Percentiles rank a stretch among this genome's conserved stretches.
phyloP scores from a whole-genome alignment of 305 asterid genomes.

The Solanum chacoense region DNA sequence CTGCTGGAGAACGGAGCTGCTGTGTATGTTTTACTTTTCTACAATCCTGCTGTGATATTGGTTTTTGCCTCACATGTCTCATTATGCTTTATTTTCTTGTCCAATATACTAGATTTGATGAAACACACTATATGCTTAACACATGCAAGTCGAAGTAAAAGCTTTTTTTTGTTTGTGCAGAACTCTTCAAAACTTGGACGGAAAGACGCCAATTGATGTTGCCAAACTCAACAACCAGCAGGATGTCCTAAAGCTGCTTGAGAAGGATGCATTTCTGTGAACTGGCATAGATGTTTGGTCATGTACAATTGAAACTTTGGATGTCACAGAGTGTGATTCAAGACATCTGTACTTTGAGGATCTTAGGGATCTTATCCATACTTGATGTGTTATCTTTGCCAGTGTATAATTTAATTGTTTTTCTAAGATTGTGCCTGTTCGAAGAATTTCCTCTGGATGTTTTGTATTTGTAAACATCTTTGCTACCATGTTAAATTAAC shows the following conservation, averaged over 20 bases:
- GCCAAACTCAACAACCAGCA: slow-evolving; percentile 85
- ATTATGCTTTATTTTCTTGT: not conserved
- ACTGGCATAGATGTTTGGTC: not conserved
- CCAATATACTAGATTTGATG: not conserved
- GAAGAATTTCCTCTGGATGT: not conserved
- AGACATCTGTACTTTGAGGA: slow-evolving; percentile 8
- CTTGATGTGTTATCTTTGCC: slow-evolving; percentile 19
- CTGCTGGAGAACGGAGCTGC: slow-evolving; percentile 91
- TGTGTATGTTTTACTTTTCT: slow-evolving; percentile 50
- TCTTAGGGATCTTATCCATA: slow-evolving; percentile 8
- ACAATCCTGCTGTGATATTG: not conserved
- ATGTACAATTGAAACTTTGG: slow-evolving; percentile 12
- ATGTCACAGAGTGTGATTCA: slow-evolving; percentile 16
- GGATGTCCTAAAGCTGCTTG: slow-evolving; percentile 80
- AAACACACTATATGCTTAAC: not conserved
- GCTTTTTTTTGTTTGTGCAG: slow-evolving; percentile 24
- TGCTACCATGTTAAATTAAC: not conserved
- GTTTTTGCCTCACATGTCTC: not conserved
- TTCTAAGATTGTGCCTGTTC: not conserved
- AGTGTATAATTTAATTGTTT: slow-evolving; percentile 20
- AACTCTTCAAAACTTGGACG: slow-evolving; percentile 94
- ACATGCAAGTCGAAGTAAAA: not conserved
- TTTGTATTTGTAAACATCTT: slow-evolving; percentile 1
- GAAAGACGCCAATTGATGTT: slow-evolving; percentile 95
- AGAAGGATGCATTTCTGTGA: slow-evolving; percentile 90